A percentile compares a stretch with the other conserved stretches of the same genome.
These are phyloP conservation scores for Aleurites moluccanus DNA, from an alignment of 441 rosid genomes.

Conservation along the genomic window DNA sequence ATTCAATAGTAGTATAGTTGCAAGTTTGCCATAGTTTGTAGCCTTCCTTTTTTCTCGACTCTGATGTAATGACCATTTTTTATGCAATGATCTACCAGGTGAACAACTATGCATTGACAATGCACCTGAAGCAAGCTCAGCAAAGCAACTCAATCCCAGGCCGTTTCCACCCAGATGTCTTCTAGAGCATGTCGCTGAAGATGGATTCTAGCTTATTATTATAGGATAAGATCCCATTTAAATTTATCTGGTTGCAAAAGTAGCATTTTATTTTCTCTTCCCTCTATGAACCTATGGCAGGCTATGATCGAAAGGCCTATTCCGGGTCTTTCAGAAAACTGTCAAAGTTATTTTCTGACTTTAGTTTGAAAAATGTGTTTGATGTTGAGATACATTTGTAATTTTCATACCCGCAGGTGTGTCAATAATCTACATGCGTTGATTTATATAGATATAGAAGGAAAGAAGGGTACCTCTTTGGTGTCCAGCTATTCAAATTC, in stretches of 20 bases:
- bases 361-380: not conserved
- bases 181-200: slow-evolving; percentile 28
- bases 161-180: slow-evolving; percentile 47
- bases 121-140: slow-evolving; percentile 47
- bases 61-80: not conserved
- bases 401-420: not conserved
- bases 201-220: not conserved
- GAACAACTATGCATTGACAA: slow-evolving; percentile 46
- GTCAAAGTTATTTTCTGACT: slow-evolving; percentile 3
- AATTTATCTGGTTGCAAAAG: no score
- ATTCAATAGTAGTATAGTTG: not conserved
- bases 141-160: slow-evolving; percentile 37
- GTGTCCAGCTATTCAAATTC: not conserved
- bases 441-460: not conserved
- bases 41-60: not conserved
- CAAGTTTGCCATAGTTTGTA: not conserved
- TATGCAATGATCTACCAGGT: slow-evolving; percentile 40
- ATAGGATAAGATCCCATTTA: not conserved
- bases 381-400: not conserved
- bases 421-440: slow-evolving; percentile 11
- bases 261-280: not conserved
- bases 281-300: not conserved
- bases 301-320: not conserved
- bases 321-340: not conserved
- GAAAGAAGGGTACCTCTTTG: not conserved